Base-by-base conservation (phyloP, 2,329 filamentous ascomycete species). In the Diaporthe nobilis region DNA sequence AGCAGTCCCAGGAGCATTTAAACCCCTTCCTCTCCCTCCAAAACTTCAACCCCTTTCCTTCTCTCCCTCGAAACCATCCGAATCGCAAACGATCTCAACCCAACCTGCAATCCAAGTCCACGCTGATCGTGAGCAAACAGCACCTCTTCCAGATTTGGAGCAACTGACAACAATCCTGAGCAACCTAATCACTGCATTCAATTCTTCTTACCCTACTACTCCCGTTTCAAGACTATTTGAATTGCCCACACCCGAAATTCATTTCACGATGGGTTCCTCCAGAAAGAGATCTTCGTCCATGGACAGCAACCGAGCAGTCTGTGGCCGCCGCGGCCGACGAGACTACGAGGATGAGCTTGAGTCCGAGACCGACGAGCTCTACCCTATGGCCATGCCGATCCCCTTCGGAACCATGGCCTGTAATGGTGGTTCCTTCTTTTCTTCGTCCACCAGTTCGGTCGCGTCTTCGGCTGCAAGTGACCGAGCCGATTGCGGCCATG, bases 221-320 rank as follows among this genome's bases (percentile, higher is more conserved):
- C 15, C 9, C 37, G 1, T 22, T 58, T 39, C 37, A 28, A 25
- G 9, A 37, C 20, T 22, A 49, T 4, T 51, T 3, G 12, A 17
- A 13, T 9, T n/a, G 10, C 28, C 28, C 10, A 34, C 15, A 1
- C 20, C 2, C 15, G 9, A 17, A 5, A 61, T 4, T 9, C 1
- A 20, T 6, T n/a, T 53, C 63, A 68, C 22, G 1, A 68, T 53
- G 65, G n/a, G 15, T 2, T 22, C 13, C 22, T 53, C 34, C 3
- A 53, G 65, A n/a, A 53, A 68, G 47, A 68, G 47, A 68, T 42
- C 65, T 42, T 39, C 44, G 28, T 68, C 65, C 20, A 53, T 39
- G 22, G 47, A 53, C 65, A 68, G 65, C 47, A 68, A 13, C 28
- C 47, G 65, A 2, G 65, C 65, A 39, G 65, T 68, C 2, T 51